Evolutionary conservation across 164 flowering plant species (phyloP), one percentile per base, ranked within the genome.

Genomic region (Aristolochia contorta): DNA sequence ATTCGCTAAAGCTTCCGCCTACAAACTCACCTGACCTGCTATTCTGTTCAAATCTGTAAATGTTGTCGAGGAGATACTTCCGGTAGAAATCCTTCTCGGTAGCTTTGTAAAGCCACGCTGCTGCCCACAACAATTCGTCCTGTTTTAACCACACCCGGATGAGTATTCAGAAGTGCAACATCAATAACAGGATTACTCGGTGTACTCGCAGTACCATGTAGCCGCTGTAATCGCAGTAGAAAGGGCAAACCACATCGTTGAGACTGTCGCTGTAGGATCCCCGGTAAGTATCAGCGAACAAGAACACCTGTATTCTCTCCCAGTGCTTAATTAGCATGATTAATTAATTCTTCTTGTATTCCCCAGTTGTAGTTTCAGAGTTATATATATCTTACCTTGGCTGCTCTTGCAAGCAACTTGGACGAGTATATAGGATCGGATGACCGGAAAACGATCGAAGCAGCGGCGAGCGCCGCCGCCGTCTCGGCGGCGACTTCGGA

Each of bases 141-240:
- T 87, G 47, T 41, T 19, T n/a, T 14, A 27, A 12, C 12, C 54
- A 58, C 21, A 54, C 30, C 30, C 57, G 24, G 18, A 16, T 22
- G 16, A 54, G 20, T 24, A 12, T 9, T 54, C 33, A 54, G 16
- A n/a, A 50, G 23, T 50, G 22, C 20, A 18, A 16, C 7, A 50
- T 6, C 22, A 50, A 50, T 2, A 19, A 8, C 20, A 10, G 16
- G 21, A 50, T 2, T 20, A 18, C 15, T 20, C 23, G 0, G 27
- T 16, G 18, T 55, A 37, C 3, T 0, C 20, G 5, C 3, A n/a
- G 45, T 47, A 84, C 98, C 91, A 86, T 79, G 61, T 83, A 93
- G 3, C 99, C 97, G 60, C 84, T 86, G 49, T 78, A 77, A 62
- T 88, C 96, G 70, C 99, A 93, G 75, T 93, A 93, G 70, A 88